Percentiles rank a stretch among this genome's conserved stretches.
Conservation (phyloP, 352 stramenopile genomes). For the Phytophthora hibernalis region DNA sequence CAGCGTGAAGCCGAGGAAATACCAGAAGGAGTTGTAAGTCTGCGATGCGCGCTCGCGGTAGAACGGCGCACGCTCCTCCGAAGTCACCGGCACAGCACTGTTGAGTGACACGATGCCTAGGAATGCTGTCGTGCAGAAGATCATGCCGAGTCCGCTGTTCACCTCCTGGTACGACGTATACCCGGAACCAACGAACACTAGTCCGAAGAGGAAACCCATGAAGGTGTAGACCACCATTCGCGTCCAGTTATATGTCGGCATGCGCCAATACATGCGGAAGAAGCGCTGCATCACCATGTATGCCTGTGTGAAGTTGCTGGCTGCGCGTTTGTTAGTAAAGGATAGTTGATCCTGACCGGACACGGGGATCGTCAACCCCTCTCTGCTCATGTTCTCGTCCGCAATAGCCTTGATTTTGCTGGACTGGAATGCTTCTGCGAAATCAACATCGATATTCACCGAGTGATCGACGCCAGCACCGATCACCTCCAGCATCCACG, state of each 20-base stretch:
- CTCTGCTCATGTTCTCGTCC: slow-evolving; percentile 32
- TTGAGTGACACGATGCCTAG: slow-evolving; percentile 77
- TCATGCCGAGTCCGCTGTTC: slow-evolving; percentile 63
- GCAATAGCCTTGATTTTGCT: slow-evolving; percentile 31
- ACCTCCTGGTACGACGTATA: slow-evolving; percentile 50
- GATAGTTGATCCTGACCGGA: slow-evolving; percentile 25
- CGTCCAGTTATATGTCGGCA: slow-evolving; percentile 78
- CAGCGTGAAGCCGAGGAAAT: slow-evolving; percentile 72
- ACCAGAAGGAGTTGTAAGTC: slow-evolving; percentile 79
- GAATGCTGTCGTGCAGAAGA: slow-evolving; percentile 86
- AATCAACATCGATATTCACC: slow-evolving; percentile 40
- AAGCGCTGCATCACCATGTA: slow-evolving; percentile 59
- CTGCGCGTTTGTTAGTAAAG: slow-evolving; percentile 43
- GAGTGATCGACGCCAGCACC: slow-evolving; percentile 47
- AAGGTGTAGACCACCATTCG: slow-evolving; percentile 56
- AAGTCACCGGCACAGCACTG: slow-evolving; percentile 71
- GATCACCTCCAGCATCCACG: slow-evolving; percentile 87
- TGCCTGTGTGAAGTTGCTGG: slow-evolving; percentile 31
- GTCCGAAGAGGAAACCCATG: slow-evolving; percentile 66
- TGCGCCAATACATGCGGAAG: slow-evolving; percentile 79
- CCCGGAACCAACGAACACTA: slow-evolving; percentile 47
- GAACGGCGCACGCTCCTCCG: slow-evolving; percentile 84
- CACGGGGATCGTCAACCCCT: slow-evolving; percentile 26
- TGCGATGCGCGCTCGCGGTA: slow-evolving; percentile 85
- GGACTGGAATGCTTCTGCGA: slow-evolving; percentile 29